Evolutionary conservation across 2,329 filamentous ascomycete species (phyloP).

Genomic region (Samsoniella hepiali): DNA sequence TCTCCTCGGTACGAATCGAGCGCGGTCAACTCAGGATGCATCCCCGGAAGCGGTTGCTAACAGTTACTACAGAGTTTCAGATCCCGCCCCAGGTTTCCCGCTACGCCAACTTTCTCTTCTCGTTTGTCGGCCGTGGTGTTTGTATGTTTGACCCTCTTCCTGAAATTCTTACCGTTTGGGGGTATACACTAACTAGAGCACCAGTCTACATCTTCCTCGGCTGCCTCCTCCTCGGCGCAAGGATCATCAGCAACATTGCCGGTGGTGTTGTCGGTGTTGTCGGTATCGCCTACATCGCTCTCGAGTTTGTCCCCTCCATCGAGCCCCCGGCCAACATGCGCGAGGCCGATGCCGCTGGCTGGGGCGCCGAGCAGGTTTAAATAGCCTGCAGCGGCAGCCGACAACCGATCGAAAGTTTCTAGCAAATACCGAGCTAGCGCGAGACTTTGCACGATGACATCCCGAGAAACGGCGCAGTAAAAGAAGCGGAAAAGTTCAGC

Average conservation of each 20-base stretch:
- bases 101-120: conserved; percentile 97
- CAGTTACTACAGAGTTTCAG: conserved; percentile 67
- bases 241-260: conserved; percentile 67
- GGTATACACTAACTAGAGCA: conserved; percentile 15
- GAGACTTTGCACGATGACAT: not conserved
- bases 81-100: conserved; percentile 88
- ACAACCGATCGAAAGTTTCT: too few species aligned
- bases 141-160: conserved; percentile 59
- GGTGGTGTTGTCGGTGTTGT: conserved; percentile 74
- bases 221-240: conserved; percentile 70
- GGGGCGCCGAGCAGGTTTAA: conserved; percentile 76
- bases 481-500: not conserved
- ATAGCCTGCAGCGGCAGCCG: not conserved
- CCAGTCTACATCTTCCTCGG: conserved; percentile 96
- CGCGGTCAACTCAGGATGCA: not conserved
- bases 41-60: conserved; percentile 23
- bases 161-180: not conserved
- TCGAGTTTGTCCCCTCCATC: conserved; percentile 76
- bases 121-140: conserved; percentile 89
- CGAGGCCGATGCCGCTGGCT: conserved; percentile 65
- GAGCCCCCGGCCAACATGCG: conserved; percentile 81
- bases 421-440: not conserved
- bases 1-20: conserved; percentile 51
- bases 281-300: conserved; percentile 72
- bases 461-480: not conserved